Conservation (phyloP, 2,329 filamentous ascomycete genomes). For the Trichophaea hybrida region DNA sequence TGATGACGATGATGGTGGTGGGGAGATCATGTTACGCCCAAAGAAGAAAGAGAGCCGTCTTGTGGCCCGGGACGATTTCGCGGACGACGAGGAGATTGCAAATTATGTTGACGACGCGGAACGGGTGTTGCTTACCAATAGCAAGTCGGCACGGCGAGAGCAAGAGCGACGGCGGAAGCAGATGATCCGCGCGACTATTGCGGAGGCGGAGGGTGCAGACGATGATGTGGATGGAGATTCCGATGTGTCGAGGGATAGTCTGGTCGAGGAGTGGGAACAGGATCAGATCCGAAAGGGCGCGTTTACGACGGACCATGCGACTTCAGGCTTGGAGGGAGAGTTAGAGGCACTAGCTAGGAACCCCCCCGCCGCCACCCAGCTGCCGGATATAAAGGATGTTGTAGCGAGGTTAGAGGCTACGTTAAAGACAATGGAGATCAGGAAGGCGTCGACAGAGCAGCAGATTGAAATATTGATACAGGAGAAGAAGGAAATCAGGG, state of each 20-base stretch:
- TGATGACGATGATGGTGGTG: conserved; percentile 38
- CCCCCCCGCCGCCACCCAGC: conserved; percentile 59
- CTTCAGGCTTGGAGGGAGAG: conserved; percentile 27
- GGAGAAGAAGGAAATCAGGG: conserved; percentile 54
- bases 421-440: conserved; percentile 48
- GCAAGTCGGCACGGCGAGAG: conserved; percentile 14
- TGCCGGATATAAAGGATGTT: conserved; percentile 58
- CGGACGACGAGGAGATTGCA: conserved; percentile 68
- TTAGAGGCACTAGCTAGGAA: conserved; percentile 39
- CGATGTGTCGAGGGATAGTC: conserved; percentile 59
- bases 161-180: conserved; percentile 48
- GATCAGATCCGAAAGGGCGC: conserved; percentile 25
- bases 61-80: conserved; percentile 73
- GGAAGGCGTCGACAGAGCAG: conserved; percentile 45
- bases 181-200: conserved; percentile 72
- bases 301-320: conserved; percentile 9
- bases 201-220: conserved; percentile 51
- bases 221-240: conserved; percentile 45
- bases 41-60: conserved; percentile 59
- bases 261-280: conserved; percentile 35
- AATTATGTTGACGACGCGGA: conserved; percentile 38
- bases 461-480: conserved; percentile 51
- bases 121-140: conserved; percentile 12
- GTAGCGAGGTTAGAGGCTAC: conserved; percentile 49
- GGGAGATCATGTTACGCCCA: conserved; percentile 37